These are phyloP conservation scores for Tuber brumale DNA, from an alignment of 495 filamentous ascomycete genomes.

Conservation along the genomic window DNA sequence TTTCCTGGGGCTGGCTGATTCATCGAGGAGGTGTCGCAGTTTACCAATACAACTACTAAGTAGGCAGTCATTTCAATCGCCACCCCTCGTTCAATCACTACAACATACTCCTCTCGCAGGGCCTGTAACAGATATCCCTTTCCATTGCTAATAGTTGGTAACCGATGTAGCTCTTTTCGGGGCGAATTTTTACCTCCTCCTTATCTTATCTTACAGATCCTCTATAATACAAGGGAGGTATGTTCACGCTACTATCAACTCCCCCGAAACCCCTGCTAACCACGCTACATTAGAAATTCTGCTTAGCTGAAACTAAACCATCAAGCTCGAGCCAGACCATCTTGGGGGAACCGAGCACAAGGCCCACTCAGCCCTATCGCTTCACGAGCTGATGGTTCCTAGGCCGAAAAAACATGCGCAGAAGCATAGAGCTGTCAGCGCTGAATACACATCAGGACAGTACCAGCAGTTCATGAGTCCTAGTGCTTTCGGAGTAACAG, in stretches of 20 bases:
- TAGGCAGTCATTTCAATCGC: not conserved
- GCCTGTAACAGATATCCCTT: not conserved
- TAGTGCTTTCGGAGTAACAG: not conserved
- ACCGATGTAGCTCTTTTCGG: not conserved
- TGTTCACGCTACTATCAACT: not conserved
- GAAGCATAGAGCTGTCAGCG: not conserved
- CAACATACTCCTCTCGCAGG: not conserved
- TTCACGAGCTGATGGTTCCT: not conserved
- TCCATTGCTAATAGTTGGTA: not conserved
- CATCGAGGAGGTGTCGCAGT: not conserved
- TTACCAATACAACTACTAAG: not conserved
- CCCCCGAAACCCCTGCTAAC: not conserved
- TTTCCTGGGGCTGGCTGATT: not conserved
- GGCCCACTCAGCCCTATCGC: not conserved
- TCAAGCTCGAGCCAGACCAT: not conserved
- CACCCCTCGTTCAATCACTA: not conserved
- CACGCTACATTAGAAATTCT: not conserved
- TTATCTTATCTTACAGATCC: not conserved
- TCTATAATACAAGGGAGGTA: not conserved
- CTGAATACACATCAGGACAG: not conserved
- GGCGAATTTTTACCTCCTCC: not conserved
- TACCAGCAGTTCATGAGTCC: not conserved
- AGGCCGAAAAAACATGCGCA: not conserved
- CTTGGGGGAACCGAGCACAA: not conserved
- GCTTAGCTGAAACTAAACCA: not conserved